A percentile compares a stretch with the other conserved stretches of the same genome.
These are phyloP conservation scores for Bothriochloa decipiens DNA, from an alignment of 176 grass and related monocot genomes.

Conservation along the genomic window DNA sequence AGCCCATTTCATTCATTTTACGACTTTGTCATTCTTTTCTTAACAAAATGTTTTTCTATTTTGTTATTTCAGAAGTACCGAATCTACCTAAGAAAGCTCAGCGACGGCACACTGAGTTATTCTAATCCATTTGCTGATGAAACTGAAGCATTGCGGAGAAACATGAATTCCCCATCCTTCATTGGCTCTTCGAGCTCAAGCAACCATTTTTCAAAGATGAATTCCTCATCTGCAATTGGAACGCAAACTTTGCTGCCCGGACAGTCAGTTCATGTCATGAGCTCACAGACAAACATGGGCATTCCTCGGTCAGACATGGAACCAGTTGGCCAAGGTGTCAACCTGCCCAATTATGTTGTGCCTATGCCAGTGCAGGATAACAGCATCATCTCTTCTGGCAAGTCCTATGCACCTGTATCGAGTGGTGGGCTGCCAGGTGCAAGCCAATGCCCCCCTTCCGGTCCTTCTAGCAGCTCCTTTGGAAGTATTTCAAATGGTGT, in stretches of 20 bases:
- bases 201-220: neutral
- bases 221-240: conserved; percentile 22
- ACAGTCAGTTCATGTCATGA: conserved; percentile 8
- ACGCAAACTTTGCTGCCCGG: conserved; percentile 4
- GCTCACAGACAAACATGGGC: neutral
- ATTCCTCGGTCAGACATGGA: neutral
- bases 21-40: neutral
- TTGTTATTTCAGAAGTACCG: conserved; percentile 71
- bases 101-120: neutral
- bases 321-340: conserved; percentile 10
- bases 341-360: no score
- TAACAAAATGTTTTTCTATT: neutral
- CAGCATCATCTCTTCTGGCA: no score
- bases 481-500: conserved; percentile 12
- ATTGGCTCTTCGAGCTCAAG: neutral
- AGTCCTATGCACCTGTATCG: no score
- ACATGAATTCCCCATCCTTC: conserved; percentile 12
- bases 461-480: neutral
- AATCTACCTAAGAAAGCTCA: conserved; percentile 51
- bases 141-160: neutral
- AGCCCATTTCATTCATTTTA: conserved; percentile 21
- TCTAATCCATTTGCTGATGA: neutral
- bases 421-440: no score
- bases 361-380: neutral
- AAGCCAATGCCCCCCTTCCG: no score